These are phyloP conservation scores for Septoria petroselini DNA, from an alignment of 2,329 filamentous ascomycete genomes.

Conservation along the genomic window DNA sequence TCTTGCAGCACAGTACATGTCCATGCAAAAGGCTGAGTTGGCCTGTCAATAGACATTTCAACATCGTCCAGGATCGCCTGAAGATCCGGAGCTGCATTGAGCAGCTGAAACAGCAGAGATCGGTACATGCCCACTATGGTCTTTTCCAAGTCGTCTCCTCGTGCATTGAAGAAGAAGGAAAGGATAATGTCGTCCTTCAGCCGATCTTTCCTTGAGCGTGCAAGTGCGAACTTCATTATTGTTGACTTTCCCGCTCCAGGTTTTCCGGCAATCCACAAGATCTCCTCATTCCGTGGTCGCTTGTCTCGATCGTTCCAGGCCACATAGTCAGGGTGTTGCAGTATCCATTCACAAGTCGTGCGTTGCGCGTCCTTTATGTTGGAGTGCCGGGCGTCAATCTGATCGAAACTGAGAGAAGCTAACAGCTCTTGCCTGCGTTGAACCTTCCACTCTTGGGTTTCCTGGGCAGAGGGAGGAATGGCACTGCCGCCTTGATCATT, in stretches of 20 bases:
- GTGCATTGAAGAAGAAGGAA: constrained; percentile 53
- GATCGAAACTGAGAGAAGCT: no score
- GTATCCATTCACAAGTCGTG: constrained; percentile 46
- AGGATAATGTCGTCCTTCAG: constrained; percentile 30
- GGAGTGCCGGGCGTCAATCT: constrained; percentile 41
- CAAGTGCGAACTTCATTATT: constrained; percentile 35
- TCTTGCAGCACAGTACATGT: constrained; percentile 33
- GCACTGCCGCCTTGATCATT: no score
- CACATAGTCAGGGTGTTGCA: constrained; percentile 38
- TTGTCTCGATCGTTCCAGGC: constrained; percentile 40
- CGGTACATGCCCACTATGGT: constrained; percentile 51
- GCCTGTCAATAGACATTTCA: no score
- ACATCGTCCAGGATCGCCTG: constrained; percentile 36
- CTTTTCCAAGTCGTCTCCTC: constrained; percentile 46
- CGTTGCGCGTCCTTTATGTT: constrained; percentile 41
- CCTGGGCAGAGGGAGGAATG: no score
- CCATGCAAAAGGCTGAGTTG: no score
- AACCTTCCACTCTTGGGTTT: no score
- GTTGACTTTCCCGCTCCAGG: constrained; percentile 43
- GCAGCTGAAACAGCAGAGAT: constrained; percentile 49
- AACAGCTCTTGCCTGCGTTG: no score
- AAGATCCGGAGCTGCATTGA: constrained; percentile 40
- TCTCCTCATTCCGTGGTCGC: constrained; percentile 29
- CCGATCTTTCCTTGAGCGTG: constrained; percentile 21
- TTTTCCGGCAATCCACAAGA: constrained; percentile 44